Percentiles rank a stretch among this genome's conserved stretches.
phyloP scores from a whole-genome alignment of 1,139 yeast genomes.

The Pichia sp. region DNA sequence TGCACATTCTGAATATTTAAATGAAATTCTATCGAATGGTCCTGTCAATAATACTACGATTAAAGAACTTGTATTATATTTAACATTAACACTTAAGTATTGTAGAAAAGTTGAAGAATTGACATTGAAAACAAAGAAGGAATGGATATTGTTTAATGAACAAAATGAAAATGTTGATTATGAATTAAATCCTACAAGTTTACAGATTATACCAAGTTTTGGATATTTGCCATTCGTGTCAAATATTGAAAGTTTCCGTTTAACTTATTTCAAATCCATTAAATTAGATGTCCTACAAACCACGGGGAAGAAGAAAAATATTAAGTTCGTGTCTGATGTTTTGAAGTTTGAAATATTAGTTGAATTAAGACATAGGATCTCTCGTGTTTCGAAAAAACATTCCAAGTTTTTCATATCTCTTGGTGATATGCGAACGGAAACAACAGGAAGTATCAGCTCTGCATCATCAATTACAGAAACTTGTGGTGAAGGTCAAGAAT shows the following conservation, averaged over 20 bases:
- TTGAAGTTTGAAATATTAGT: conserved; percentile 18
- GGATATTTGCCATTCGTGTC: conserved; percentile 13
- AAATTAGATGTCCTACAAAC: conserved; percentile 10
- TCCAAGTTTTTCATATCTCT: conserved; percentile 21
- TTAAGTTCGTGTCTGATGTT: conserved; percentile 8
- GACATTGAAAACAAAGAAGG: not conserved
- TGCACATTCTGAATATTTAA: conserved; percentile 20
- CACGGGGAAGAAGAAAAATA: conserved; percentile 7
- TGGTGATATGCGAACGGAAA: conserved; percentile 7
- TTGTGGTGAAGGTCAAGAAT: conserved; percentile 1
- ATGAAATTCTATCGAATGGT: conserved; percentile 10
- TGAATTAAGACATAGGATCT: conserved; percentile 21
- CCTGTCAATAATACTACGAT: conserved; percentile 16
- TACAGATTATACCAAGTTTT: conserved; percentile 5
- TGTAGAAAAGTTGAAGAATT: conserved; percentile 11
- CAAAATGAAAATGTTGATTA: conserved; percentile 10
- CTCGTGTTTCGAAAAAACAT: conserved; percentile 17
- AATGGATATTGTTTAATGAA: conserved; percentile 13
- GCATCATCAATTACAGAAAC: not conserved
- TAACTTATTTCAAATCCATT: conserved; percentile 21
- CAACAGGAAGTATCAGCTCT: conserved; percentile 5
- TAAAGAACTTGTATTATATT: conserved; percentile 23
- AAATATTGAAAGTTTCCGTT: conserved; percentile 21
- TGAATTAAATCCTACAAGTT: conserved; percentile 8
- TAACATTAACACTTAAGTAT: conserved; percentile 27